Conservation (phyloP, 1,284 basidiomycete species). For the Rhodotorula sp. region DNA sequence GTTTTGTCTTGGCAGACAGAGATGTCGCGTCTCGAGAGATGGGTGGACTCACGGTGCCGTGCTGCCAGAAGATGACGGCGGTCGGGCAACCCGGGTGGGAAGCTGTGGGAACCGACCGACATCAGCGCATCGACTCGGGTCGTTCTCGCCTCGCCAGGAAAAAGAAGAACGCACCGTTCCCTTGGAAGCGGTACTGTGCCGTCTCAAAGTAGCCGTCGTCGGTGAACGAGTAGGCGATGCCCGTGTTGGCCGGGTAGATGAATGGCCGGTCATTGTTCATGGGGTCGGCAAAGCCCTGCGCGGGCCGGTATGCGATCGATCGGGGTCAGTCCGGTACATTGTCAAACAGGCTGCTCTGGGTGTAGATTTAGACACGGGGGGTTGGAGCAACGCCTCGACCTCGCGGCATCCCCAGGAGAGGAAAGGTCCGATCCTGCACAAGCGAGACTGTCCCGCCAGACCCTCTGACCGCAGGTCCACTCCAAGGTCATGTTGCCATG, state of each 20-base stretch:
- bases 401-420: too few relatives aligned
- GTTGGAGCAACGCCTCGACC: too few relatives aligned
- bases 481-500: too few relatives aligned
- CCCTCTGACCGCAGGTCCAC: too few relatives aligned
- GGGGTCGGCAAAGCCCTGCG: conserved; percentile 77
- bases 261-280: conserved; percentile 65
- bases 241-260: conserved; percentile 74
- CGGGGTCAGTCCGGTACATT: too few relatives aligned
- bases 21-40: not conserved
- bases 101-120: too few relatives aligned
- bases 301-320: not conserved
- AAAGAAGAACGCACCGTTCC: conserved; percentile 62
- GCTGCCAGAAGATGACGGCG: conserved; percentile 78
- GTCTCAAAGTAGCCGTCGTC: conserved; percentile 76
- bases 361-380: too few relatives aligned
- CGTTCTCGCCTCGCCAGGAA: too few relatives aligned
- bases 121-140: too few relatives aligned
- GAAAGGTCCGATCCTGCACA: too few relatives aligned
- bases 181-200: conserved; percentile 77
- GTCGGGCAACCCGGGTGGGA: conserved; percentile 74
- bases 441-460: too few relatives aligned
- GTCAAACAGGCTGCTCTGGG: not conserved
- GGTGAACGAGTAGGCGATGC: conserved; percentile 78
- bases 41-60: conserved; percentile 57
- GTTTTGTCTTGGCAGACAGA: not conserved